Evolutionary conservation across 331 rosid genomes (phyloP).

Genomic region (Rhamnella rubrinervis): DNA sequence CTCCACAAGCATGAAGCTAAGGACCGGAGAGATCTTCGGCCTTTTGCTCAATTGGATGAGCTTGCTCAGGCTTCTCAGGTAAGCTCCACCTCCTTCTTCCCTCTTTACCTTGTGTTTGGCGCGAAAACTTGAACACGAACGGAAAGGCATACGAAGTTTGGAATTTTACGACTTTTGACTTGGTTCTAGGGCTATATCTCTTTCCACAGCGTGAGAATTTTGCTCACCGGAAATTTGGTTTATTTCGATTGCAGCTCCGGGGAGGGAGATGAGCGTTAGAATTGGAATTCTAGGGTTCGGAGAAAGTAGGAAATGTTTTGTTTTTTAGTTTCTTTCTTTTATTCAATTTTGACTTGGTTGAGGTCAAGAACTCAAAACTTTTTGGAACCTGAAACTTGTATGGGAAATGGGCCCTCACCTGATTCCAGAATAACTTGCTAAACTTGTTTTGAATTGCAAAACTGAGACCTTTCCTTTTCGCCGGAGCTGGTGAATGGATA

Average conservation of each 20-base stretch:
- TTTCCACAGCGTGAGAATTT: neutral
- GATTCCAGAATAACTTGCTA: neutral
- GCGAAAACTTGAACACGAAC: neutral
- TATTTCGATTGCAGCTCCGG: neutral
- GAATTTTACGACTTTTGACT: neutral
- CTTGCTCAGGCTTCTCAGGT: conserved; percentile 89
- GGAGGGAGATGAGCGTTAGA: neutral
- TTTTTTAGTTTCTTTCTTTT: neutral
- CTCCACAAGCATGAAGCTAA: conserved; percentile 57
- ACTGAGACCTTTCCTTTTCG: neutral
- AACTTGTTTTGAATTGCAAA: conserved; percentile 2
- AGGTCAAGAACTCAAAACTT: neutral
- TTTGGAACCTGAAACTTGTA: conserved; percentile 5
- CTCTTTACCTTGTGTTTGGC: conserved; percentile 11
- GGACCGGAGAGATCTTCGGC: conserved; percentile 44
- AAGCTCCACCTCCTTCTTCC: neutral
- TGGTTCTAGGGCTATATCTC: neutral
- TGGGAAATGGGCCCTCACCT: neutral
- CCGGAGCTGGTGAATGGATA: neutral
- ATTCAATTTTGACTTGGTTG: neutral
- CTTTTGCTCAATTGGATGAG: conserved; percentile 65
- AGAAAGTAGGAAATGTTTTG: neutral
- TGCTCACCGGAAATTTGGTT: neutral
- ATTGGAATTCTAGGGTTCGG: conserved; percentile 33
- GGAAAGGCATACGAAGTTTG: neutral